Percentiles rank a stretch among this genome's conserved stretches.
Conservation (phyloP, 805 yeast genomes). For the Starmerella vaccinii region DNA sequence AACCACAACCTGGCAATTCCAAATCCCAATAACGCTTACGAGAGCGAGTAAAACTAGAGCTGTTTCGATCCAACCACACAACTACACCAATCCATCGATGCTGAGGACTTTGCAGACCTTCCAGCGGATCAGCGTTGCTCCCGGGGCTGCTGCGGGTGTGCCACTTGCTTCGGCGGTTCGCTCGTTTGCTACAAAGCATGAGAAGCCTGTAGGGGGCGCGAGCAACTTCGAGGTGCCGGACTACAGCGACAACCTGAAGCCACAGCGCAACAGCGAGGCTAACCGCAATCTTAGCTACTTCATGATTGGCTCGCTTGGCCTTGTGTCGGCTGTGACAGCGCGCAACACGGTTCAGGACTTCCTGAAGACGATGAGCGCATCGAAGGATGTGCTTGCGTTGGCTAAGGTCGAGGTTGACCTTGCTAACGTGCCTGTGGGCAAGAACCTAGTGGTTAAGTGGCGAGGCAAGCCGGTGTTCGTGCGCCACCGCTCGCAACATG, state of each 20-base stretch:
- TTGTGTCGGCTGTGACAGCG: slow-evolving; percentile 86
- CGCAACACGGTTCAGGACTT: slow-evolving; percentile 89
- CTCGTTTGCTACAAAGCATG: slow-evolving; percentile 18
- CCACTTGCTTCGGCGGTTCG: slow-evolving; percentile 12
- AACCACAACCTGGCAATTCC: slow-evolving; percentile 17
- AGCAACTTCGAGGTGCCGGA: slow-evolving; percentile 87
- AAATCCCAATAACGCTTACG: slow-evolving; percentile 11
- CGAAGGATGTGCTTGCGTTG: slow-evolving; percentile 98
- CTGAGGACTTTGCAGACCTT: slow-evolving; percentile 19
- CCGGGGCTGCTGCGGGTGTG: slow-evolving; percentile 6
- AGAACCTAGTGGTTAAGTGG: slow-evolving; percentile 98
- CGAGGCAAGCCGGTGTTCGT: slow-evolving; percentile 99
- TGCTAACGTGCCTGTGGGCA: slow-evolving; percentile 89
- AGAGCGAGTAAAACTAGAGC: slow-evolving; percentile 11
- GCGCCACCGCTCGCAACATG: slow-evolving; percentile 93
- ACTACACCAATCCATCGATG: slow-evolving; percentile 8
- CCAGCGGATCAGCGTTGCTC: slow-evolving; percentile 14
- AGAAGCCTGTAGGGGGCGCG: slow-evolving; percentile 28
- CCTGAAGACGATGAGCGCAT: slow-evolving; percentile 88
- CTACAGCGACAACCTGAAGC: slow-evolving; percentile 68
- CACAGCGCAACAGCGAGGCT: slow-evolving; percentile 57
- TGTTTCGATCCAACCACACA: background rate
- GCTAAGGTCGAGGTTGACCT: slow-evolving; percentile 98
- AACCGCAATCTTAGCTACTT: slow-evolving; percentile 85
- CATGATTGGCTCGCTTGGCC: slow-evolving; percentile 94